A percentile compares a stretch with the other conserved stretches of the same genome.
Evolutionary conservation across 139 green algal genomes (phyloP).

Genomic region (Volvox reticuliferus): DNA sequence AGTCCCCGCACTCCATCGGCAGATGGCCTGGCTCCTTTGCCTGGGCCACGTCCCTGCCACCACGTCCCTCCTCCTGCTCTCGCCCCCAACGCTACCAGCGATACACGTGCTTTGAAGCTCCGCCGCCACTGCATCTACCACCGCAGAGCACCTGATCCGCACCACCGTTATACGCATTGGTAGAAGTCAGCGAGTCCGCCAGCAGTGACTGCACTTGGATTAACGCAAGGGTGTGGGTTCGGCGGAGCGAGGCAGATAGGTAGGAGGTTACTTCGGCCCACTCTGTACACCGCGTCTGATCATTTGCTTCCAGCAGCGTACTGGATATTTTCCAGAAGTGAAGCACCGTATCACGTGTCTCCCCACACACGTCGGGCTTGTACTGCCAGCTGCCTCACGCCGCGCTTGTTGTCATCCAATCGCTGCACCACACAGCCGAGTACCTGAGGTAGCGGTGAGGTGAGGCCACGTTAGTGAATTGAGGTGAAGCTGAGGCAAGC

Average conservation of each 20-base stretch:
- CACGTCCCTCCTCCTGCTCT: too few relatives aligned
- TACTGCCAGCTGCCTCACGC: slow-evolving; percentile 41
- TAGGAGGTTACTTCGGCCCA: too few relatives aligned
- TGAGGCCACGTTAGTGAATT: too few relatives aligned
- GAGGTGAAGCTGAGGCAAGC: too few relatives aligned
- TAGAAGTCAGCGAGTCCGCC: not conserved
- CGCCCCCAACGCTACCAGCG: not conserved
- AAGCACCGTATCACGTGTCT: not conserved
- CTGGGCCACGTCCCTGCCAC: not conserved
- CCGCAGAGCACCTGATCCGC: slow-evolving; percentile 16
- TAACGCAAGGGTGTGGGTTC: not conserved
- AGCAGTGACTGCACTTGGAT: not conserved
- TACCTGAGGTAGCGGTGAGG: slow-evolving; percentile 18
- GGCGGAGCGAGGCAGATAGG: not conserved
- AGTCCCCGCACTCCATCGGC: not conserved
- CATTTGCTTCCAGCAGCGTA: too few relatives aligned
- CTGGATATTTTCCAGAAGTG: not conserved
- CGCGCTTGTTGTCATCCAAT: slow-evolving; percentile 51
- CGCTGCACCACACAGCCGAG: not conserved
- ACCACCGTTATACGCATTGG: not conserved
- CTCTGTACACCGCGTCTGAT: too few relatives aligned
- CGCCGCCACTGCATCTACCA: slow-evolving; percentile 18
- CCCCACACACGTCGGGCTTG: slow-evolving; percentile 20
- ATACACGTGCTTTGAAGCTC: not conserved
- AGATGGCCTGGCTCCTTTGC: too few relatives aligned